Base-by-base conservation (phyloP, 2,329 filamentous ascomycete genomes). In the Macrophomina phaseolina region DNA sequence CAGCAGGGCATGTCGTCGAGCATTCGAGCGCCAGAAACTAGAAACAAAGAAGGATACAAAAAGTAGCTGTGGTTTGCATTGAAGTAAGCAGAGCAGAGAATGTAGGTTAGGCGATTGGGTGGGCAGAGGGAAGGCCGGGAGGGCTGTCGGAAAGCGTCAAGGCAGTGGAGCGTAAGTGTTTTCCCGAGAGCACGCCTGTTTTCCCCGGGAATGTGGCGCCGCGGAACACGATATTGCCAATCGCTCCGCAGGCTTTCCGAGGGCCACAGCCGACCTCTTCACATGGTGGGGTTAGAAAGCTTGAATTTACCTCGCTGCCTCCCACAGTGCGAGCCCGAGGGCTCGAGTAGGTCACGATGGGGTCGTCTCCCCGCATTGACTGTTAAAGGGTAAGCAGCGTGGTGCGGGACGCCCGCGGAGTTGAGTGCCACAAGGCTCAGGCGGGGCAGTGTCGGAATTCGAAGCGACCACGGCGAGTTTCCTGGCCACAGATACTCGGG, bases 121-220 rank as follows among this genome's bases (percentile, higher is more conserved):
- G 23, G 3, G 3, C 23, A 11, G 30, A 30, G 34, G 53, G 53
- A 58, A 58, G 30, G 53, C n/a, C 36, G 53, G 36, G 53, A 34
- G 23, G 36, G 6, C 6, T 38, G 30, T 34, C 58, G 58, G 58
- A 16, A 49, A 38, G n/a, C 34, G 58, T 30, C n/a, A 49, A 38
- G 32, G 58, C 58, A 49, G 18, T 62, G 32, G n/a, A 49, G 40
- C 56, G 40, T 46, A 62, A 62, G 45, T 38, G 45, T 49, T 62
- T 51, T 49, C 34, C 58, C 58, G 58, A 62, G 42, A 28, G 30
- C 28, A 34, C 28, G 30, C n/a, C 16, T 6, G 23, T 40, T 18
- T 38, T 40, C 32, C 52, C 18, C 30, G 58, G 42, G 23, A 9
- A 36, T 14, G 42, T 49, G 58, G 30, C 45, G 56, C 56, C n/a